These are phyloP conservation scores for Penicillium sp. DNA, from an alignment of 2,329 filamentous ascomycete species.

Conservation along the genomic window DNA sequence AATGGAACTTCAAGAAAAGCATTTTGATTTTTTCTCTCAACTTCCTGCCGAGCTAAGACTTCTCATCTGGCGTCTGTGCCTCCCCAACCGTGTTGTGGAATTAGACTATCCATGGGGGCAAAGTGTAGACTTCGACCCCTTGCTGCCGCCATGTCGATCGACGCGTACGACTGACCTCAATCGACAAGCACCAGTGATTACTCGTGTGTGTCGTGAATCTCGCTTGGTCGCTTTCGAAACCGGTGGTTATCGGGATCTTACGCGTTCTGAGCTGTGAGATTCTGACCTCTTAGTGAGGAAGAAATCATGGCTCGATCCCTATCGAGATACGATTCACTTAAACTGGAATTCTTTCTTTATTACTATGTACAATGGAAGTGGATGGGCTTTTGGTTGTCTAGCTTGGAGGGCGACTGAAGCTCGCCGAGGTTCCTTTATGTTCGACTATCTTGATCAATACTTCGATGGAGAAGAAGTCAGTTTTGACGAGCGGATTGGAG, in stretches of 20 bases:
- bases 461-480: neutral
- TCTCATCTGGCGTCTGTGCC: conserved; percentile 1
- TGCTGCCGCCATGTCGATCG: neutral
- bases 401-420: neutral
- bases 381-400: neutral
- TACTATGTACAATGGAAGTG: neutral
- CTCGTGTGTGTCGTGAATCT: conserved; percentile 1
- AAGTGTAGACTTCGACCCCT: neutral
- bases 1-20: neutral
- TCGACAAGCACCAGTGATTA: neutral
- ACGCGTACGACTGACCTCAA: neutral
- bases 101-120: neutral
- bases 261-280: neutral
- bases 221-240: neutral
- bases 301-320: neutral
- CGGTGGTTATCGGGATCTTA: neutral
- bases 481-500: neutral
- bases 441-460: neutral
- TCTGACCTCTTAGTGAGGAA: neutral
- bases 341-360: neutral
- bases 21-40: neutral
- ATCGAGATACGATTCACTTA: neutral
- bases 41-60: neutral
- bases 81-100: neutral
- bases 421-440: neutral